Base-by-base conservation (phyloP, 2,329 filamentous ascomycete genomes). In the Alternaria burnsii region DNA sequence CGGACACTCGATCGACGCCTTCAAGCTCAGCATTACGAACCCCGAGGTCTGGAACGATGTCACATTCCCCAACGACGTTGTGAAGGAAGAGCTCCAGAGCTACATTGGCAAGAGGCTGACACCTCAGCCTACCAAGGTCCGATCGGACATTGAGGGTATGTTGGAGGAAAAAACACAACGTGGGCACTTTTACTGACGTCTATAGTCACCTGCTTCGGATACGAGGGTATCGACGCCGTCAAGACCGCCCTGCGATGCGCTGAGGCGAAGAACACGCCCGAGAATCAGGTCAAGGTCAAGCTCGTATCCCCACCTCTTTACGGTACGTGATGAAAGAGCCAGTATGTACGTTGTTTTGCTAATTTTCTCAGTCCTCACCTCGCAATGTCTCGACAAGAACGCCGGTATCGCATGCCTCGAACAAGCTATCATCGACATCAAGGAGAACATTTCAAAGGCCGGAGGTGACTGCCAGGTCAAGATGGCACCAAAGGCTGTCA, bases 401-500 rank as follows among this genome's bases (percentile, higher is more conserved):
- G 84, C 89, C 52, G 95, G 95, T 60, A 97, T 99, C 73, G 83
- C 88, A 63, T 88, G 90, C 65, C 84, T 99, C 70, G 92, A 97
- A 80, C 90, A 93, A 76, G 93, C 95, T 18, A 99, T 99, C 71
- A 85, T 91, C 74, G 92, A 94, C 72, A 94, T 99, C 73, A 87
- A 91, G 72, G 86, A 83, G 75, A 93, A 86, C 79, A 99, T 99
- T 77, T 88, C 89, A 77, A 84, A 81, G 46, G 87, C 91, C 1
- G 91, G 91, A 55, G 95, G 95, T 63, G 89, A 88, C 76, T 91
- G 94, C 76, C 87, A 90, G 43, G 91, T 97, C 72, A 97, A 96
- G 88, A 99, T 99, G 95, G 94, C 95, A 74, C 95, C 95, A 70
- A 98, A 98, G 89, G 95, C 96, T 5, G 95, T 99, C 64, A 99